A percentile compares a stretch with the other conserved stretches of the same genome.
Evolutionary conservation across 441 rosid genomes (phyloP).

Genomic region (Sinapis alba): DNA sequence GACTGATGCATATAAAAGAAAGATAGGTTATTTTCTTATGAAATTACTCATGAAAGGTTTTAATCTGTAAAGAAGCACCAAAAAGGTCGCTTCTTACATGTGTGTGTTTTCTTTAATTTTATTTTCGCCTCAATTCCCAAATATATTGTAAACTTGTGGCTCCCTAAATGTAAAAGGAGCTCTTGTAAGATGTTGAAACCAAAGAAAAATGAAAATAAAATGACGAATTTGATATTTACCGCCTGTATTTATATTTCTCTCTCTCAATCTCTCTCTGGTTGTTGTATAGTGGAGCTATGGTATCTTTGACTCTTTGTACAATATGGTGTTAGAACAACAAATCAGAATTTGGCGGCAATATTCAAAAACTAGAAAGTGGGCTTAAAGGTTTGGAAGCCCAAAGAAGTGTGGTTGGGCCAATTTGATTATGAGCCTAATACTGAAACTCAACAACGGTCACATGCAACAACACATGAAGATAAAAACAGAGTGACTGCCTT

Average conservation of each 20-base stretch:
- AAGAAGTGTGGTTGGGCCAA: no score
- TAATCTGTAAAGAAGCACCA: constrained; percentile 29
- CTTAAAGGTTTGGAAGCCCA: no score
- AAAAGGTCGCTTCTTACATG: constrained; percentile 33
- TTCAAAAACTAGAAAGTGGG: no score
- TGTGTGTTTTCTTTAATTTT: neutral
- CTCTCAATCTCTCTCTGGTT: neutral
- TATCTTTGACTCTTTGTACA: neutral
- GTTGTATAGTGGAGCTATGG: neutral
- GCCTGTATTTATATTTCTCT: neutral
- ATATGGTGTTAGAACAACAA: no score
- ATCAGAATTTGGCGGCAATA: no score
- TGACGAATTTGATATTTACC: neutral
- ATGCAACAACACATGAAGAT: no score
- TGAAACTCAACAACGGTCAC: no score
- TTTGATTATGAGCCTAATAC: no score
- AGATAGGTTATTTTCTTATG: constrained; percentile 12
- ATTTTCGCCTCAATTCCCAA: neutral
- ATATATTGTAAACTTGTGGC: constrained; percentile 24
- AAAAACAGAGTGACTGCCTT: no score
- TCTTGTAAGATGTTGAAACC: constrained; percentile 33
- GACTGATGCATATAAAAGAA: neutral
- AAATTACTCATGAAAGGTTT: constrained; percentile 13
- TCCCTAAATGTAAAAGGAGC: constrained; percentile 25
- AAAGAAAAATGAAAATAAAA: constrained; percentile 1